Evolutionary conservation across 176 grass and related monocot species (phyloP).

Genomic region (Triticum timopheevii): DNA sequence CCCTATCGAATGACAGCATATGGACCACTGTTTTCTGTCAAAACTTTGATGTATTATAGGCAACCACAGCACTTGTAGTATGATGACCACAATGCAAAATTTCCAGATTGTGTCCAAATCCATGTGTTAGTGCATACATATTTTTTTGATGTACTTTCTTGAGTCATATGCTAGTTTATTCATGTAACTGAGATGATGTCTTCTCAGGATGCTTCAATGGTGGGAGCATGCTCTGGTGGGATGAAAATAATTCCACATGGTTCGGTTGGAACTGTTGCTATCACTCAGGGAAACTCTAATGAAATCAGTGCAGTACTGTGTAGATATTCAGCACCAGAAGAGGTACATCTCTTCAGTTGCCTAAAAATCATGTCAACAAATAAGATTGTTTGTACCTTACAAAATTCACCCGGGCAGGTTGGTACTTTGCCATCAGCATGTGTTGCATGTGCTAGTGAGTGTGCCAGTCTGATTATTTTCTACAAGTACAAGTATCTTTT

Average conservation of each 20-base stretch:
- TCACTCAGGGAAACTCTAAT: slow-evolving; percentile 81
- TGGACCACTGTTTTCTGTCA: background rate
- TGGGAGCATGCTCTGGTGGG: slow-evolving; percentile 33
- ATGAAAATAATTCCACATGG: slow-evolving; percentile 52
- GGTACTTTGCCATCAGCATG: slow-evolving; percentile 81
- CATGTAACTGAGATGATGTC: slow-evolving; percentile 15
- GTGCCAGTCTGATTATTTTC: slow-evolving; percentile 67
- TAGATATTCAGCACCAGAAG: slow-evolving; percentile 89
- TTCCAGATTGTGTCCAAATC: too few relatives aligned
- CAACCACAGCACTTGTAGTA: too few relatives aligned
- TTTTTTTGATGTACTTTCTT: too few relatives aligned
- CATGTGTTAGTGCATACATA: too few relatives aligned
- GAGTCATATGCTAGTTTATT: background rate
- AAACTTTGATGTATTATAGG: background rate
- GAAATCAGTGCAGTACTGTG: slow-evolving; percentile 74
- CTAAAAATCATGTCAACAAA: background rate
- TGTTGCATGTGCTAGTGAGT: slow-evolving; percentile 69
- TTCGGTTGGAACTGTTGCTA: slow-evolving; percentile 81
- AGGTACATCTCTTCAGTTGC: slow-evolving; percentile 50
- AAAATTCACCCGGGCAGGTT: slow-evolving; percentile 65
- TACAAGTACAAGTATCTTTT: slow-evolving; percentile 69
- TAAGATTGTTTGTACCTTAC: background rate
- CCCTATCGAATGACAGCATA: background rate
- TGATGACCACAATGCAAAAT: too few relatives aligned
- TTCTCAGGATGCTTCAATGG: slow-evolving; percentile 34